Conservation (phyloP, 2,329 filamentous ascomycete genomes). For the Aspergillus pseudoglaucus region DNA sequence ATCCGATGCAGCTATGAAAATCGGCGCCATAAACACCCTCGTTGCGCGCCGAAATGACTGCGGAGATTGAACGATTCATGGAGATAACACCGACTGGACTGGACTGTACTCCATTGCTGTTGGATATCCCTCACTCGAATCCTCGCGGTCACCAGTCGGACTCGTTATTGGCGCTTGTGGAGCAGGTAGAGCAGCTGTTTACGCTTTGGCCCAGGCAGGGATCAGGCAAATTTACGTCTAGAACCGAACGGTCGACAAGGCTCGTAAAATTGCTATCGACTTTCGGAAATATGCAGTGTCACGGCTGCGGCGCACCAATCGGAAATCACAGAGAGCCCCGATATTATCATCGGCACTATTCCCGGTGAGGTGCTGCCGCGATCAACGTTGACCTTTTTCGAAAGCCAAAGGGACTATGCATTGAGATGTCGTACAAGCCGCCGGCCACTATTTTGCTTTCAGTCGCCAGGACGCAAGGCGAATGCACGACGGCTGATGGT, state of each 20-base stretch:
- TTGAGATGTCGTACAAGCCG: slow-evolving; percentile 19
- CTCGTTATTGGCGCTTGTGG: slow-evolving; percentile 5
- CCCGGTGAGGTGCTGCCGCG: slow-evolving; percentile 11
- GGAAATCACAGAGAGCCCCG: slow-evolving; percentile 7
- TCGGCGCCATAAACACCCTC: background rate
- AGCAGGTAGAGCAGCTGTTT: slow-evolving; percentile 1
- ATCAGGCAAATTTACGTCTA: background rate
- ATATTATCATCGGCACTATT: slow-evolving; percentile 17
- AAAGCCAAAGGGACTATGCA: slow-evolving; percentile 6
- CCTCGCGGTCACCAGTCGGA: background rate
- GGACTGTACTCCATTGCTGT: background rate
- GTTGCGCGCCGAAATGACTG: background rate
- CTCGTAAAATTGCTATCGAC: background rate
- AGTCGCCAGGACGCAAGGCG: slow-evolving; percentile 8
- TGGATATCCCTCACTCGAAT: slow-evolving; percentile 1
- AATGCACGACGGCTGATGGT: slow-evolving; percentile 14
- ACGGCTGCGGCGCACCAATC: background rate
- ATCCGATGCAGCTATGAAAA: slow-evolving; percentile 2
- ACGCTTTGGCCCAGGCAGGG: background rate
- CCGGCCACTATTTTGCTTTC: slow-evolving; percentile 12
- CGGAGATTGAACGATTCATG: background rate
- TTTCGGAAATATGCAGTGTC: background rate
- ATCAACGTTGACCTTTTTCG: slow-evolving; percentile 13
- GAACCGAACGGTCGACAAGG: background rate
- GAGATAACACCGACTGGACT: background rate